Conservation (phyloP, 2,329 filamentous ascomycete species). For the Exophiala alcalophila region DNA sequence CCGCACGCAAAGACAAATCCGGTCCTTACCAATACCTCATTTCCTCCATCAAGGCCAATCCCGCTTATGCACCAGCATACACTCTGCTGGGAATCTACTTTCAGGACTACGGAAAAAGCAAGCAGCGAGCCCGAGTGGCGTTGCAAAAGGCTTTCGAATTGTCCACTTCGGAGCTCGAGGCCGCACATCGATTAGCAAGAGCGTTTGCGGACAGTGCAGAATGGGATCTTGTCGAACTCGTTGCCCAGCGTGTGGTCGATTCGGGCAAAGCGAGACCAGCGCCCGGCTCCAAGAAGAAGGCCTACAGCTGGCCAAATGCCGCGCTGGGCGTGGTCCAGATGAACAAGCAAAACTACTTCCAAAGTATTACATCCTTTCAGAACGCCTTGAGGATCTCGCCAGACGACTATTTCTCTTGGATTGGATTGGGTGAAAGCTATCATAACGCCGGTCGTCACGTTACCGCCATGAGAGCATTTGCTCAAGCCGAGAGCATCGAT, state of each 20-base stretch:
- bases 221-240: slow-evolving; percentile 93
- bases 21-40: slow-evolving; percentile 84
- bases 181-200: slow-evolving; percentile 80
- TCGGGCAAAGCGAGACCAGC: slow-evolving; percentile 90
- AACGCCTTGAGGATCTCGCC: slow-evolving; percentile 79
- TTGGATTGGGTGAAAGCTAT: slow-evolving; percentile 95
- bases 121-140: slow-evolving; percentile 79
- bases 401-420: slow-evolving; percentile 90
- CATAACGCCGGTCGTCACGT: slow-evolving; percentile 90
- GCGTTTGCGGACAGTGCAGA: slow-evolving; percentile 87
- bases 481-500: slow-evolving; percentile 77
- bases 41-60: slow-evolving; percentile 76
- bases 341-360: slow-evolving; percentile 86
- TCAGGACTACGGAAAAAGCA: slow-evolving; percentile 84
- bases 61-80: slow-evolving; percentile 86
- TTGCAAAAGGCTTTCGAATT: slow-evolving; percentile 96
- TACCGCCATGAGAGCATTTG: slow-evolving; percentile 87
- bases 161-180: slow-evolving; percentile 78
- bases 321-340: slow-evolving; percentile 91
- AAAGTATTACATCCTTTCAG: slow-evolving; percentile 89
- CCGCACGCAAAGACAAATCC: slow-evolving; percentile 73
- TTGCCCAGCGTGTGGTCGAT: slow-evolving; percentile 85
- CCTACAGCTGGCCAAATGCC: slow-evolving; percentile 93
- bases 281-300: slow-evolving; percentile 88
- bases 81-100: slow-evolving; percentile 89